These are phyloP conservation scores for Debaryomyces nepalensis DNA, from an alignment of 1,139 yeast species.

Conservation along the genomic window DNA sequence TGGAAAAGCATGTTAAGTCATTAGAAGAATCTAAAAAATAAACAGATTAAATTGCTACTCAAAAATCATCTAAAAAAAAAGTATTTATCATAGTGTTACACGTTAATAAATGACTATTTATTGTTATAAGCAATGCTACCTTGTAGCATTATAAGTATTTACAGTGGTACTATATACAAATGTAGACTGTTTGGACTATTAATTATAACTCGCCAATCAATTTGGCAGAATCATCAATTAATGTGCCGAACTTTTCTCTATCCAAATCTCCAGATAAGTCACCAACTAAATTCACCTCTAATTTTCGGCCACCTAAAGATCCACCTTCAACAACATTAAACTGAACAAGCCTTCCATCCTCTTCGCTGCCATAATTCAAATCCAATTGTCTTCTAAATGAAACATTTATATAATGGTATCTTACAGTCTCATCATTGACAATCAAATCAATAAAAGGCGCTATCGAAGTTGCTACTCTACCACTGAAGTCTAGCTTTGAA, in stretches of 20 bases:
- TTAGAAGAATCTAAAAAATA: constrained; percentile 49
- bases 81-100: background rate
- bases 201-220: constrained; percentile 28
- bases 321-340: constrained; percentile 61
- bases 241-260: constrained; percentile 28
- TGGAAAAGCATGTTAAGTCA: constrained; percentile 67
- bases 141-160: constrained; percentile 4
- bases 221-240: constrained; percentile 33
- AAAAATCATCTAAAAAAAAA: constrained; percentile 2
- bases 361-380: constrained; percentile 32
- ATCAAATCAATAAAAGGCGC: constrained; percentile 43
- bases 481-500: constrained; percentile 46
- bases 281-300: constrained; percentile 53
- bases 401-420: constrained; percentile 49
- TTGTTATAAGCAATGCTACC: background rate
- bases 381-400: constrained; percentile 51
- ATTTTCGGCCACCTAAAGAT: constrained; percentile 53
- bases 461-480: constrained; percentile 36
- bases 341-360: constrained; percentile 39
- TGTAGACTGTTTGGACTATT: too few species aligned
- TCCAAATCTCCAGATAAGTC: constrained; percentile 29
- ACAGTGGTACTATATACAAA: constrained; percentile 12
- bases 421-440: constrained; percentile 39
- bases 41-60: constrained; percentile 9
- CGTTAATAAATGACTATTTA: constrained; percentile 9